These are phyloP conservation scores for Pseudogymnoascus sp. DNA, from an alignment of 2,329 filamentous ascomycete species.

Conservation along the genomic window DNA sequence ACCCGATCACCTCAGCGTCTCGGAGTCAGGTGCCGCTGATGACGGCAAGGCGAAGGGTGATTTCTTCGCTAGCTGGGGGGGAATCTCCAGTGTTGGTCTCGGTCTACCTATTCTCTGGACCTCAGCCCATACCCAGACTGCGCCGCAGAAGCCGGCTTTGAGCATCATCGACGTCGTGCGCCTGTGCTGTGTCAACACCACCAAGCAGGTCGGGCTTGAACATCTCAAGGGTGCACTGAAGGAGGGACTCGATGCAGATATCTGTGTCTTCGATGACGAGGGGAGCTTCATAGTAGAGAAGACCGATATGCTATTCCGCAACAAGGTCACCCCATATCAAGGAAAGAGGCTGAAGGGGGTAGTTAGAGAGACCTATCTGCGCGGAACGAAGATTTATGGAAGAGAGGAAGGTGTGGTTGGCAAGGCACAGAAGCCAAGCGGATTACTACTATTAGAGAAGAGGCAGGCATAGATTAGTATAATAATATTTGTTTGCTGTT, in stretches of 20 bases:
- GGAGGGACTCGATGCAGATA: slow-evolving; percentile 78
- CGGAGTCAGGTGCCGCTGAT: slow-evolving; percentile 27
- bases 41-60: slow-evolving; percentile 52
- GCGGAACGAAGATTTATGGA: slow-evolving; percentile 25
- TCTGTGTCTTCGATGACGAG: slow-evolving; percentile 87
- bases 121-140: slow-evolving; percentile 35
- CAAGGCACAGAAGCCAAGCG: slow-evolving; percentile 41
- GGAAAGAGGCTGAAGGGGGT: slow-evolving; percentile 58
- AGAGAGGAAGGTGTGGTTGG: slow-evolving; percentile 28
- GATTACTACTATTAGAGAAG: slow-evolving; percentile 42
- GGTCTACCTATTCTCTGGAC: slow-evolving; percentile 76
- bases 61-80: slow-evolving; percentile 95
- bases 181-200: slow-evolving; percentile 80
- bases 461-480: slow-evolving; percentile 13
- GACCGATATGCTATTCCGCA: slow-evolving; percentile 67
- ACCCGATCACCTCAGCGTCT: slow-evolving; percentile 43
- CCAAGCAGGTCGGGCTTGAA: slow-evolving; percentile 76
- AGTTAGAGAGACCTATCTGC: slow-evolving; percentile 28
- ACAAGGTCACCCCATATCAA: slow-evolving; percentile 28
- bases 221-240: slow-evolving; percentile 73
- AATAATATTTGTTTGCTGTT: neutral
- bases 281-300: slow-evolving; percentile 64
- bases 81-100: slow-evolving; percentile 87
- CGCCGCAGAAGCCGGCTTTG: slow-evolving; percentile 20
- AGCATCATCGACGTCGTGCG: slow-evolving; percentile 70